Percentiles rank a stretch among this genome's conserved stretches.
Evolutionary conservation across 2,329 filamentous ascomycete genomes (phyloP).

Genomic region (Thelonectria olida): DNA sequence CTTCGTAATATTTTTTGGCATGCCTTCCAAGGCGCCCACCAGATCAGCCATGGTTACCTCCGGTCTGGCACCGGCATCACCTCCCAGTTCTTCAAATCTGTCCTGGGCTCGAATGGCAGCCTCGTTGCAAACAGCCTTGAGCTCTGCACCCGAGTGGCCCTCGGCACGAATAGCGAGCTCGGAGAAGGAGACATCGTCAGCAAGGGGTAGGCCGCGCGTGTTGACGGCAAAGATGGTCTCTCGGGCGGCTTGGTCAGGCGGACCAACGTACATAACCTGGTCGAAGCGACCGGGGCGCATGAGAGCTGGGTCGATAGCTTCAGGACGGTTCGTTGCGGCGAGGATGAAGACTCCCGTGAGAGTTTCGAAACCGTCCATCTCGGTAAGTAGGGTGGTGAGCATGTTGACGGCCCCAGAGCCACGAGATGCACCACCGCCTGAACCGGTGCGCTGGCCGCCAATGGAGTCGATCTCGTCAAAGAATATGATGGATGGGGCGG

Average conservation of each 20-base stretch:
- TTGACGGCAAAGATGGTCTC: conserved; percentile 79
- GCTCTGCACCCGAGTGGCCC: conserved; percentile 87
- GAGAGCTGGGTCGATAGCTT: conserved; percentile 85
- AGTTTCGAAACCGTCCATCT: conserved; percentile 94
- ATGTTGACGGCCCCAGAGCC: conserved; percentile 75
- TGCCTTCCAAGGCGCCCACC: conserved; percentile 52
- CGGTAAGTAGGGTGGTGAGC: conserved; percentile 87
- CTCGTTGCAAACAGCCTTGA: conserved; percentile 63
- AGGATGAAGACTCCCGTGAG: conserved; percentile 86
- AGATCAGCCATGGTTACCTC: conserved; percentile 55
- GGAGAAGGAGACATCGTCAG: conserved; percentile 70
- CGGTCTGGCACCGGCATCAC: conserved; percentile 40
- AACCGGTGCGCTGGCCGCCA: conserved; percentile 63
- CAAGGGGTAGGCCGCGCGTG: conserved; percentile 67
- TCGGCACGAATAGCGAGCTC: conserved; percentile 72
- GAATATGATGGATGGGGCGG: conserved; percentile 91
- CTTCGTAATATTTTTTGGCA: conserved; percentile 67
- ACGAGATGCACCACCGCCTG: conserved; percentile 47
- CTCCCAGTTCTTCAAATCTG: conserved; percentile 44
- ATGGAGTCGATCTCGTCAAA: conserved; percentile 97
- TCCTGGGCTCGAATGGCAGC: conserved; percentile 56
- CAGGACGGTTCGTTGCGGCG: conserved; percentile 90
- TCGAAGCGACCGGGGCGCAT: conserved; percentile 89
- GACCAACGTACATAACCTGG: conserved; percentile 84
- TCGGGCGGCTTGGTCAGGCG: conserved; percentile 77